Conservation (phyloP, 2,329 filamentous ascomycete species). For the Verruconis gallopava region DNA sequence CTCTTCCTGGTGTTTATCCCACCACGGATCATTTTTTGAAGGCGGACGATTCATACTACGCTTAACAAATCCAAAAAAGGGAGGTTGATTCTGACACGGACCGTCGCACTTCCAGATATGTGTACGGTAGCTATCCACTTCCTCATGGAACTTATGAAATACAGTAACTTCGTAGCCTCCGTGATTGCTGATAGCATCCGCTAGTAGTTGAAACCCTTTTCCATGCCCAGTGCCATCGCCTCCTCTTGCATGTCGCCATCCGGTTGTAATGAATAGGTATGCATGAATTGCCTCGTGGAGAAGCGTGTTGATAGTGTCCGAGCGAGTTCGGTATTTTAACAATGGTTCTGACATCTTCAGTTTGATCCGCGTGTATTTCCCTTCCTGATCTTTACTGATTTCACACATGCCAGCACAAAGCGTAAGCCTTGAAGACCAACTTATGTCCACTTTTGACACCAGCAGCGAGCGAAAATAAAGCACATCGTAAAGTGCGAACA, state of each 20-base stretch:
- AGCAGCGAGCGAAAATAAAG: constrained; percentile 31
- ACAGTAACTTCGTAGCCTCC: constrained; percentile 28
- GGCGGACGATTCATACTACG: constrained; percentile 33
- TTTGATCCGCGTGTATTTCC: constrained; percentile 26
- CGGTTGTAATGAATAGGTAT: constrained; percentile 34
- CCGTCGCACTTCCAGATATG: constrained; percentile 34
- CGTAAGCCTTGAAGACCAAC: constrained; percentile 32
- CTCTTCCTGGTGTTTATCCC: constrained; percentile 25
- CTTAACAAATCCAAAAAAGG: constrained; percentile 33
- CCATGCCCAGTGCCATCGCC: constrained; percentile 32
- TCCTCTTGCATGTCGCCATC: constrained; percentile 28
- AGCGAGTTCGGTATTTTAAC: constrained; percentile 30
- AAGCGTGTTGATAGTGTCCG: constrained; percentile 31
- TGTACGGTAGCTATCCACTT: constrained; percentile 32
- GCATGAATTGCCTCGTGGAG: constrained; percentile 33
- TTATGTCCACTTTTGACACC: constrained; percentile 26
- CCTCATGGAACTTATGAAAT: constrained; percentile 33
- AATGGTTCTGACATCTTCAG: constrained; percentile 32
- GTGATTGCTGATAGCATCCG: constrained; percentile 32
- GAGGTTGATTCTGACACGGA: constrained; percentile 24
- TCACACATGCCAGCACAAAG: constrained; percentile 35
- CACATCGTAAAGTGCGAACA: constrained; percentile 28
- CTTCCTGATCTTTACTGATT: constrained; percentile 25
- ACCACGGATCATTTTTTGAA: constrained; percentile 30
- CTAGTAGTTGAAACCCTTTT: constrained; percentile 28